Conservation (phyloP, 1,284 basidiomycete genomes). For the Pascua sp. region DNA sequence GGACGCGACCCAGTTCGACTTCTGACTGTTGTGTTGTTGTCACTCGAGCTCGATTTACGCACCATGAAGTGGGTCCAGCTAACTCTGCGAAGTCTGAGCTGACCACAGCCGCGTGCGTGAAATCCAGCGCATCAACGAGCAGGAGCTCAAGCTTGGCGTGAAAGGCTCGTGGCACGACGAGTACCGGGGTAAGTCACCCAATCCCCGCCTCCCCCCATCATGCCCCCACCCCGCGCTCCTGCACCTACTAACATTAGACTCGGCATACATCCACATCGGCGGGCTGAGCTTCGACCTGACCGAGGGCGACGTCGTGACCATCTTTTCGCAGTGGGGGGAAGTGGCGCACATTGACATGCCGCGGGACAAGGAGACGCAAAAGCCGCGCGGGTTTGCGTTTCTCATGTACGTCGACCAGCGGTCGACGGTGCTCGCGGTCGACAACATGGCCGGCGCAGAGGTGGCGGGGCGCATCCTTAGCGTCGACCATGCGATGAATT, state of each 20-base stretch:
- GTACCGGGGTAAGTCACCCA: slow-evolving; percentile 64
- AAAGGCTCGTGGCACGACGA: slow-evolving; percentile 92
- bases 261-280: slow-evolving; percentile 90
- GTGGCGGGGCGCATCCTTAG: slow-evolving; percentile 81
- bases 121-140: slow-evolving; percentile 88
- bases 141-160: slow-evolving; percentile 81
- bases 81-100: neutral
- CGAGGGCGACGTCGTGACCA: slow-evolving; percentile 95
- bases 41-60: neutral
- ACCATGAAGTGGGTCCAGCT: neutral
- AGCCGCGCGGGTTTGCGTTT: slow-evolving; percentile 88
- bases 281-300: slow-evolving; percentile 82
- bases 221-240: no score
- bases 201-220: neutral
- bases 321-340: slow-evolving; percentile 97
- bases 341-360: slow-evolving; percentile 93
- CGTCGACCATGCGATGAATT: slow-evolving; percentile 89
- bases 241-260: slow-evolving; percentile 57
- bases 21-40: no score
- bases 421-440: slow-evolving; percentile 91
- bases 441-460: slow-evolving; percentile 89
- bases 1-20: no score
- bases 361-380: slow-evolving; percentile 83
- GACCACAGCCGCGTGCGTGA: slow-evolving; percentile 75
- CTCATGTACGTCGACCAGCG: slow-evolving; percentile 99